Evolutionary conservation across 495 filamentous ascomycete species (phyloP).

Genomic region (Lophiostoma macrostomum): DNA sequence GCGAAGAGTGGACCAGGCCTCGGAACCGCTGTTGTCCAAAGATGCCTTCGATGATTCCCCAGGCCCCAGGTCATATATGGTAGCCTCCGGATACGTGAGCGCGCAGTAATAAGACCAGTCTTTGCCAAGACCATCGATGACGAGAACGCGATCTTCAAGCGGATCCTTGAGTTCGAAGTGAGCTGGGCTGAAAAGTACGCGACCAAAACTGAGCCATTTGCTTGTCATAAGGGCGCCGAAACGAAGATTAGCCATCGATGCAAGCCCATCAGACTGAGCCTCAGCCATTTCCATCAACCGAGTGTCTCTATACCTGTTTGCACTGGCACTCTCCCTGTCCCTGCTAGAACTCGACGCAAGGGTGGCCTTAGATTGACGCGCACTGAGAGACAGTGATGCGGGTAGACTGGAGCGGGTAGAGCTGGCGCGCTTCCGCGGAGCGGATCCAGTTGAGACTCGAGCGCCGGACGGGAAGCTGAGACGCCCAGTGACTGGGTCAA

Average conservation of each 20-base stretch:
- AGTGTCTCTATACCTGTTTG: conserved; percentile 41
- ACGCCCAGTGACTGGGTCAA: conserved; percentile 41
- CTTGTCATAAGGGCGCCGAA: conserved; percentile 75
- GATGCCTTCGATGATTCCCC: conserved; percentile 38
- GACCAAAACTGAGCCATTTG: conserved; percentile 90
- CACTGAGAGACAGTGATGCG: conserved; percentile 25
- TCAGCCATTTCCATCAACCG: conserved; percentile 50
- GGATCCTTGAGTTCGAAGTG: conserved; percentile 66
- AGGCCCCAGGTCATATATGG: conserved; percentile 78
- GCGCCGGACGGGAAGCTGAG: conserved; percentile 43
- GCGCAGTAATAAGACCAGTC: conserved; percentile 99
- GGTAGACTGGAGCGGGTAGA: conserved; percentile 35
- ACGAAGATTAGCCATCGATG: conserved; percentile 75
- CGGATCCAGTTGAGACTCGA: conserved; percentile 49
- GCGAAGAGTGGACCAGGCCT: conserved; percentile 49
- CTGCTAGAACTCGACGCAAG: conserved; percentile 32
- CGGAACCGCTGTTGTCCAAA: conserved; percentile 46
- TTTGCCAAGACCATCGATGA: conserved; percentile 86
- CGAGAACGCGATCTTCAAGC: conserved; percentile 62
- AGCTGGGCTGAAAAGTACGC: conserved; percentile 90
- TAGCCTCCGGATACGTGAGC: conserved; percentile 80
- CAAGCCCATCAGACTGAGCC: conserved; percentile 58
- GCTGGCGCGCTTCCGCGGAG: conserved; percentile 37
- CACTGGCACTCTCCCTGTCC: conserved; percentile 27
- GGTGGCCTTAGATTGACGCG: conserved; percentile 32